Percentiles rank a stretch among this genome's conserved stretches.
Evolutionary conservation across 2,329 filamentous ascomycete genomes (phyloP).

Genomic region (Metarhizium humberi): DNA sequence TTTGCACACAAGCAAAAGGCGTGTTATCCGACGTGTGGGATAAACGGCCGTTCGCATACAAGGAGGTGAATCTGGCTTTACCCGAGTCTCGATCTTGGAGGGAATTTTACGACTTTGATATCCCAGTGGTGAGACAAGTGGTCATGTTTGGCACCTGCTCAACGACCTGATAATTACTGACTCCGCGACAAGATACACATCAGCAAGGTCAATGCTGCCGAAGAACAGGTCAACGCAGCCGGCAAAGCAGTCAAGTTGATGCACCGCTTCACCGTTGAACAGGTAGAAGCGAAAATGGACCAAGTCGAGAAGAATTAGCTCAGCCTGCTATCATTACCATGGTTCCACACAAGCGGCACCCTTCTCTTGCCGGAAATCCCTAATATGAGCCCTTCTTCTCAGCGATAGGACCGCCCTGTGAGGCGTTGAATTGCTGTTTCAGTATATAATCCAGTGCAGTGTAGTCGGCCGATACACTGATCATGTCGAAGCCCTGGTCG

Average conservation of each 20-base stretch:
- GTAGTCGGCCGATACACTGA: slow-evolving; percentile 48
- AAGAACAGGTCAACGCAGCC: slow-evolving; percentile 44
- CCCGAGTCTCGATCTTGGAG: slow-evolving; percentile 56
- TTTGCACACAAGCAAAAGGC: slow-evolving; percentile 60
- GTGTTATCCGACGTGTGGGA: slow-evolving; percentile 63
- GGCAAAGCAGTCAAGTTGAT: slow-evolving; percentile 61
- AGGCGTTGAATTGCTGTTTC: slow-evolving; percentile 35
- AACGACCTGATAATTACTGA: background rate
- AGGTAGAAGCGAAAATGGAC: slow-evolving; percentile 63
- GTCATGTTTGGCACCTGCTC: background rate
- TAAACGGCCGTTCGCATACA: slow-evolving; percentile 54
- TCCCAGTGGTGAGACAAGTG: slow-evolving; percentile 55
- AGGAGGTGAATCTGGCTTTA: slow-evolving; percentile 62
- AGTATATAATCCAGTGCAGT: slow-evolving; percentile 37
- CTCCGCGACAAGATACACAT: slow-evolving; percentile 46
- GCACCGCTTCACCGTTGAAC: slow-evolving; percentile 62
- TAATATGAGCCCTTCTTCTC: slow-evolving; percentile 33
- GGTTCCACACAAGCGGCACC: background rate
- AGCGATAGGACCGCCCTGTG: slow-evolving; percentile 29
- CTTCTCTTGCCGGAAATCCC: background rate
- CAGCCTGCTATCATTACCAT: background rate
- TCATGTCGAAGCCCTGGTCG: slow-evolving; percentile 52
- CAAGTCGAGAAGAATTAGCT: slow-evolving; percentile 29
- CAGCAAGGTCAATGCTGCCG: slow-evolving; percentile 42
- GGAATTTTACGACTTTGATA: slow-evolving; percentile 70